phyloP scores from a whole-genome alignment of 805 yeast genomes.

The Babjeviella inositovora region DNA sequence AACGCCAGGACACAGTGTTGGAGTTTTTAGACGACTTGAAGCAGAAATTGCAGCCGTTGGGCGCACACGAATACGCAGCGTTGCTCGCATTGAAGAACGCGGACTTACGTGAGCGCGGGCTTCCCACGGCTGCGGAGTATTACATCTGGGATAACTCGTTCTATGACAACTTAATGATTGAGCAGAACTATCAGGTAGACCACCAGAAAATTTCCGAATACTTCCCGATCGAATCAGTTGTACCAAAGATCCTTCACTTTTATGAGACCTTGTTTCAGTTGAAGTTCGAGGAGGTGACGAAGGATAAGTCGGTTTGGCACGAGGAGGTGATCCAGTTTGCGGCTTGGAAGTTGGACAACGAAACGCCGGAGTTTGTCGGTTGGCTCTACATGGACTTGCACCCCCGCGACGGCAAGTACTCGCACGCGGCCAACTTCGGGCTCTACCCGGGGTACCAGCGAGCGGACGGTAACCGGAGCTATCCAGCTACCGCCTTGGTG shows the following conservation, averaged over 20 bases:
- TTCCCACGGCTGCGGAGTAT: no score
- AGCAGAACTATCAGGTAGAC: constrained; percentile 58
- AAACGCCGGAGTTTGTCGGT: constrained; percentile 52
- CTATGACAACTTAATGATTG: constrained; percentile 50
- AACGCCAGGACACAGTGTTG: constrained; percentile 41
- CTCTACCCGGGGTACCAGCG: constrained; percentile 41
- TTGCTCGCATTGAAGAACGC: constrained; percentile 34
- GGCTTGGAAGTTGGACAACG: constrained; percentile 49
- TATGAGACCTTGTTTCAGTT: constrained; percentile 58
- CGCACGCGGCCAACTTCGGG: constrained; percentile 79
- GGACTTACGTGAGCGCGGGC: constrained; percentile 28
- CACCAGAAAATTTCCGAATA: constrained; percentile 58
- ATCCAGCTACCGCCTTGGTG: constrained; percentile 66
- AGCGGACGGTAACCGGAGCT: constrained; percentile 24
- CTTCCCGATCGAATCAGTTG: constrained; percentile 59
- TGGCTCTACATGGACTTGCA: constrained; percentile 70
- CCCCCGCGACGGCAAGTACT: constrained; percentile 77
- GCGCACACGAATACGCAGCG: constrained; percentile 29
- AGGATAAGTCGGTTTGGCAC: constrained; percentile 64
- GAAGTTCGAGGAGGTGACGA: constrained; percentile 42
- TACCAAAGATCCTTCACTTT: constrained; percentile 51
- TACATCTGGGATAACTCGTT: constrained; percentile 66
- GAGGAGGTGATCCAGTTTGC: constrained; percentile 61
- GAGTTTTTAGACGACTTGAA: constrained; percentile 48
- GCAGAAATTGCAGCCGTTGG: constrained; percentile 41